Evolutionary conservation across 2,329 filamentous ascomycete genomes (phyloP).

Genomic region (Calonectria pseudoturangicola): DNA sequence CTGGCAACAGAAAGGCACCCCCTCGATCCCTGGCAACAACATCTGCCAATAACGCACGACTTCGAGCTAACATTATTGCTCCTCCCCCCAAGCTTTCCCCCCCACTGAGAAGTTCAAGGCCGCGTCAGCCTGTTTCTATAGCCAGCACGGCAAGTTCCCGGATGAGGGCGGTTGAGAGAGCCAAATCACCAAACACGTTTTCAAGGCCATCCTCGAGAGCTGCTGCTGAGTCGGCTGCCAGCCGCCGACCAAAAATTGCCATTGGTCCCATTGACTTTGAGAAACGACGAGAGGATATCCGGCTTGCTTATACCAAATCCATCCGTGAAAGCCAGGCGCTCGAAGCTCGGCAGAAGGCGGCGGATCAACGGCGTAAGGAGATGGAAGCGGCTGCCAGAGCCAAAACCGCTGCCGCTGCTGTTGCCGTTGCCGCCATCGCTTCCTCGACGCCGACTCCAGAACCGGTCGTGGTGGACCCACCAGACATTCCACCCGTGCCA

Average conservation of each 20-base stretch:
- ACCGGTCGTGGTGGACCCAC: constrained; percentile 38
- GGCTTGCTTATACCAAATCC: constrained; percentile 90
- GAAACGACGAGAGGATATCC: constrained; percentile 86
- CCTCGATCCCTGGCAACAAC: constrained; percentile 66
- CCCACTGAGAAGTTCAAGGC: constrained; percentile 85
- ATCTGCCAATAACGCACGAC: constrained; percentile 72
- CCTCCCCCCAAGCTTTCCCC: constrained; percentile 85
- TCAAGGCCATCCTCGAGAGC: constrained; percentile 57
- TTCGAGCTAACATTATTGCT: constrained; percentile 84
- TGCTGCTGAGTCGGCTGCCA: constrained; percentile 58
- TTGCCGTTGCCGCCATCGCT: constrained; percentile 44
- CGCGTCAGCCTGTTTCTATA: constrained; percentile 85
- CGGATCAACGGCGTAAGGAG: constrained; percentile 71
- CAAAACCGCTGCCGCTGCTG: constrained; percentile 58
- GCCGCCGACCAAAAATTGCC: constrained; percentile 72
- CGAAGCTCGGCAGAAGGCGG: constrained; percentile 72
- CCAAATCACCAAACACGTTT: constrained; percentile 65
- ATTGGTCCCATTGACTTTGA: constrained; percentile 90
- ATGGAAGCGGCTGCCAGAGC: constrained; percentile 67
- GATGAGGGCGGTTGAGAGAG: constrained; percentile 77
- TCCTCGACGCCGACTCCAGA: constrained; percentile 47
- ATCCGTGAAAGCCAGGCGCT: constrained; percentile 82
- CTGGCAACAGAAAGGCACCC: constrained; percentile 61
- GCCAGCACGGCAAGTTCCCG: constrained; percentile 84
- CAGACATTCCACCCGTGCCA: constrained; percentile 50